A percentile compares a stretch with the other conserved stretches of the same genome.
These are phyloP conservation scores for Citrus trifoliata DNA, from an alignment of 345 rosid species.

Conservation along the genomic window DNA sequence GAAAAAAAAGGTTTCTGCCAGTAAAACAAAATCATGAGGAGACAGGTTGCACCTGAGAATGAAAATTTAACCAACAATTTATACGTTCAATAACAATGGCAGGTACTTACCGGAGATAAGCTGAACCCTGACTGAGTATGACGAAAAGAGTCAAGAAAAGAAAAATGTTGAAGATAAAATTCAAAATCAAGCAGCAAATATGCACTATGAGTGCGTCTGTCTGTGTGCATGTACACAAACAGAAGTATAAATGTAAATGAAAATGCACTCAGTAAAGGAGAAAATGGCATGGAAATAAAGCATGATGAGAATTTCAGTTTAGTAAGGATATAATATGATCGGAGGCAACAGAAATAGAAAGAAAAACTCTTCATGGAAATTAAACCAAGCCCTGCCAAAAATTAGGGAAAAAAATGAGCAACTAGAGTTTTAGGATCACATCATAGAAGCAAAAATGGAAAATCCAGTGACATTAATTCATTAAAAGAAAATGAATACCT, in stretches of 20 bases:
- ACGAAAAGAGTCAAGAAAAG: conserved; percentile 54
- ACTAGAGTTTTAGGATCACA: conserved; percentile 5
- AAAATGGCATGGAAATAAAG: not conserved
- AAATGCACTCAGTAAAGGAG: not conserved
- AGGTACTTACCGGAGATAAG: conserved; percentile 73
- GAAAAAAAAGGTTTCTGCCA: conserved; percentile 93
- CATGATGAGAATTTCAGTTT: not conserved
- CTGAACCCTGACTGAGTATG: conserved; percentile 96
- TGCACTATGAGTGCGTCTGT: not conserved
- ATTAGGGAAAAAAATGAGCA: not conserved
- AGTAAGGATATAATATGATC: conserved; percentile 88
- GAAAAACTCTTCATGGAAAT: conserved; percentile 97
- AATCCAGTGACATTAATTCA: not conserved
- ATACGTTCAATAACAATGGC: not conserved
- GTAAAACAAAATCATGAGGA: not conserved
- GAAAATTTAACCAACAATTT: not conserved
- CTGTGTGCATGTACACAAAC: not conserved
- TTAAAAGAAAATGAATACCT: conserved; percentile 35
- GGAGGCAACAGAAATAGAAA: conserved; percentile 94
- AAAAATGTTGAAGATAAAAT: not conserved
- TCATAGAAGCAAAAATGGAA: not conserved
- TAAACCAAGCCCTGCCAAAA: conserved; percentile 83
- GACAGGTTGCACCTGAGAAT: not conserved
- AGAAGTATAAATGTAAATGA: not conserved
- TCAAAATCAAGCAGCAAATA: not conserved